These are phyloP conservation scores for Cryptosporidium ryanae DNA, from an alignment of 169 alveolate species.

Conservation along the genomic window DNA sequence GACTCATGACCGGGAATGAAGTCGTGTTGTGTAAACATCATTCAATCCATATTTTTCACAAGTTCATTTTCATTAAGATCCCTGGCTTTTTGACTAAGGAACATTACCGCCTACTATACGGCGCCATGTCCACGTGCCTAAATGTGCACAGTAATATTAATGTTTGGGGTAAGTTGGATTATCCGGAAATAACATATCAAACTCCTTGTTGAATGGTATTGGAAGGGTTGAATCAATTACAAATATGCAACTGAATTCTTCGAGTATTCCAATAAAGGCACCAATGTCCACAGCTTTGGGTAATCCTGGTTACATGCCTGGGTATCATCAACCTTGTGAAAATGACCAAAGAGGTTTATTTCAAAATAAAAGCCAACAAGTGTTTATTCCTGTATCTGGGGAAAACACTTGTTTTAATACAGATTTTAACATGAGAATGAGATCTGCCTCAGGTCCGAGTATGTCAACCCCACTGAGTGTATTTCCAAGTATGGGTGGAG, in stretches of 20 bases:
- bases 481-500: slow-evolving; percentile 15
- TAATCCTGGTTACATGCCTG: slow-evolving; percentile 30
- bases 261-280: slow-evolving; percentile 33
- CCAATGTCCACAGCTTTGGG: slow-evolving; percentile 30
- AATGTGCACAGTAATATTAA: slow-evolving; percentile 4
- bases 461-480: slow-evolving; percentile 66
- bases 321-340: slow-evolving; percentile 18
- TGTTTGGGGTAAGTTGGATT: neutral
- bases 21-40: slow-evolving; percentile 73
- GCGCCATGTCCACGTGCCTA: slow-evolving; percentile 75
- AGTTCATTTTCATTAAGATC: neutral
- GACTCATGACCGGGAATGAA: slow-evolving; percentile 74
- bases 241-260: slow-evolving; percentile 20
- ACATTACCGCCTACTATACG: slow-evolving; percentile 28
- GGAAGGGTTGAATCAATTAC: too few relatives aligned
- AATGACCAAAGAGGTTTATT: neutral
- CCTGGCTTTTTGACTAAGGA: neutral
- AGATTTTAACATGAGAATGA: slow-evolving; percentile 16
- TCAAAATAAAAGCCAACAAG: neutral
- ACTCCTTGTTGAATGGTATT: neutral
- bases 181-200: neutral
- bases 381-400: neutral
- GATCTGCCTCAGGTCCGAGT: slow-evolving; percentile 12
- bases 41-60: slow-evolving; percentile 3
- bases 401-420: slow-evolving; percentile 16